phyloP scores from a whole-genome alignment of 306 rosid species.

The Vachellia collinsii region DNA sequence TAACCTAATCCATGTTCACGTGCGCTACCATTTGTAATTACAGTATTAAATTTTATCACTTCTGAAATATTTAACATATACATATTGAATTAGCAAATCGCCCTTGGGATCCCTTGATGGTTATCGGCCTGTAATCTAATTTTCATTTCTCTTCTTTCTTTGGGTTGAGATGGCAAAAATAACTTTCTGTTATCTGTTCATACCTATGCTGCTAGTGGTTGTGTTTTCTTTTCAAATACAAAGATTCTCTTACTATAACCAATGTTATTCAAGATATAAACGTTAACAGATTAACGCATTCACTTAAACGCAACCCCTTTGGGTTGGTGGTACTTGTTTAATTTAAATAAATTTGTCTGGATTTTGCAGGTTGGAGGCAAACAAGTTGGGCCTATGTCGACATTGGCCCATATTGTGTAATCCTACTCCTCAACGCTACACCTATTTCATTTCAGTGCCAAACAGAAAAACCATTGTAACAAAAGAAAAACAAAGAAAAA shows the following conservation, averaged over 20 bases:
- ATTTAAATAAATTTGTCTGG: no score
- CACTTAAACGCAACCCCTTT: no score
- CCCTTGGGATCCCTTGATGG: not conserved
- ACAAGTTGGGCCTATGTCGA: not conserved
- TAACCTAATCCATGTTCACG: not conserved
- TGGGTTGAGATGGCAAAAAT: not conserved
- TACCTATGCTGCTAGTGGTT: no score
- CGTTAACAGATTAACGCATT: no score
- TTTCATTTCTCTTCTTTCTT: no score
- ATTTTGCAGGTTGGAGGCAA: not conserved
- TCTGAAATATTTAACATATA: not conserved
- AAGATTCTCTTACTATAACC: no score
- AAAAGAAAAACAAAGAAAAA: no score
- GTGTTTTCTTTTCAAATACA: no score
- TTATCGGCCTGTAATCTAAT: no score
- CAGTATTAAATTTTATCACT: not conserved
- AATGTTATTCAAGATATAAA: no score
- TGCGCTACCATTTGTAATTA: not conserved
- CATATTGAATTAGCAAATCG: not conserved
- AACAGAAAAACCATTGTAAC: not conserved
- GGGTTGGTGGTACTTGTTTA: no score
- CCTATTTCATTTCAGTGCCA: not conserved
- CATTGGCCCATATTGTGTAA: not conserved
- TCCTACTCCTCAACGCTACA: conserved; percentile 36
- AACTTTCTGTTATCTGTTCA: not conserved